Percentiles rank a stretch among this genome's conserved stretches.
phyloP scores from a whole-genome alignment of 495 filamentous ascomycete species.

The Penicillium nucicola region DNA sequence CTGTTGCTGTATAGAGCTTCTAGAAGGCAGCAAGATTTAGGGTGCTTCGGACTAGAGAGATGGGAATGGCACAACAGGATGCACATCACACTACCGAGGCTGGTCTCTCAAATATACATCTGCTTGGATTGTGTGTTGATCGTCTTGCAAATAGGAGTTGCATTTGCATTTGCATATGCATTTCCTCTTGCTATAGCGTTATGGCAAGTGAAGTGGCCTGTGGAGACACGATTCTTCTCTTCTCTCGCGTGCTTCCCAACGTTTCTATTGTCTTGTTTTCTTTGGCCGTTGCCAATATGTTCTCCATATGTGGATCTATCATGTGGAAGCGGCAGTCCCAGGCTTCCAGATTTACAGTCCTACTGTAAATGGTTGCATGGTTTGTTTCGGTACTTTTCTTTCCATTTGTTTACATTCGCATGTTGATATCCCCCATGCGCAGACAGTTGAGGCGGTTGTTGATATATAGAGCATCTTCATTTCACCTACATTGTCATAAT shows the following conservation, averaged over 20 bases:
- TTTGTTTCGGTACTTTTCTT: neutral
- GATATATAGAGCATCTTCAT: too few species aligned
- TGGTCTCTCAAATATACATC: neutral
- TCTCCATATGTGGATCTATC: neutral
- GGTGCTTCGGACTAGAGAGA: neutral
- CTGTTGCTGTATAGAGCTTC: conserved; percentile 18
- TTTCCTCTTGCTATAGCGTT: neutral
- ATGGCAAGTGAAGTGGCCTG: too few species aligned
- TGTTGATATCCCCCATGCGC: too few species aligned
- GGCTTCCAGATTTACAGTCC: neutral
- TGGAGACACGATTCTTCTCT: neutral
- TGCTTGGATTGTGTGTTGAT: conserved; percentile 4
- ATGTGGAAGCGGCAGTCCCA: neutral
- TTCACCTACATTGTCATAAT: too few species aligned
- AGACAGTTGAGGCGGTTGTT: too few species aligned
- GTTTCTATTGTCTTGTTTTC: neutral
- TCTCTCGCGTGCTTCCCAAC: neutral
- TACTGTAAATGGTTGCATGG: neutral
- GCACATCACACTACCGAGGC: conserved; percentile 1
- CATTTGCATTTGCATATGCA: neutral
- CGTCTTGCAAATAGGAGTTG: neutral
- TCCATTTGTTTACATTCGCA: neutral
- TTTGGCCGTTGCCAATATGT: neutral
- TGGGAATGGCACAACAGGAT: neutral
- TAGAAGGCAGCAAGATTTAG: conserved; percentile 2